Base-by-base conservation (phyloP, 163 green algal species). In the Trebouxiophyceae sp. region DNA sequence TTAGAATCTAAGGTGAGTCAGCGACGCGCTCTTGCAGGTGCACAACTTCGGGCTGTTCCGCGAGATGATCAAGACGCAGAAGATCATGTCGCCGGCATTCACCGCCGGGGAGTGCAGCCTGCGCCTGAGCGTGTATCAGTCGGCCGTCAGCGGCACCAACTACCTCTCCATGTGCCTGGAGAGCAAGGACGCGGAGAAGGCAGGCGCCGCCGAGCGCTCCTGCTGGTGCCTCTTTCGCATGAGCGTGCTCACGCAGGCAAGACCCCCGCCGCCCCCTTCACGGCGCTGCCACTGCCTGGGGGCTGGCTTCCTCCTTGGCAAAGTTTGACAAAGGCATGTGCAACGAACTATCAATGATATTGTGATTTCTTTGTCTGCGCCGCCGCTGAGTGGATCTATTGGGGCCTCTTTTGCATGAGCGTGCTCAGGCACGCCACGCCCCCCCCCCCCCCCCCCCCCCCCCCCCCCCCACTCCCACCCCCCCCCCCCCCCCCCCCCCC, bases 221-320 rank as follows among this genome's bases (percentile, higher is more conserved):
- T 88, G 80, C 69, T 91, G 84, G 84, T 87, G 77, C 68, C 79
- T 91, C 5, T 91, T 91, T 74, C 76, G 83, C 29, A 83, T 90
- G 75, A 70, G 55, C 7, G 71, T 91, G 32, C 61, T 79, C 23
- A 78, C 67, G 32, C 74, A 89, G 54, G 27, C n/a, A n/a, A n/a
- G n/a, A n/a, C 39, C 39, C n/a, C n/a, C n/a, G n/a, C n/a, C n/a
- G n/a, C n/a, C n/a, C n/a, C n/a, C n/a, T n/a, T n/a, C n/a, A n/a
- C n/a, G n/a, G n/a, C n/a, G n/a, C n/a, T n/a, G n/a, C n/a, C n/a
- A n/a, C n/a, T n/a, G n/a, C n/a, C n/a, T n/a, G n/a, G n/a, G n/a
- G n/a, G n/a, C n/a, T n/a, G n/a, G n/a, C n/a, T n/a, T n/a, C n/a
- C n/a, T n/a, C n/a, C n/a, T n/a, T n/a, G n/a, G n/a, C n/a, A n/a